These are phyloP conservation scores for Pseudogymnoascus sp. DNA, from an alignment of 2,329 filamentous ascomycete species.

Conservation along the genomic window DNA sequence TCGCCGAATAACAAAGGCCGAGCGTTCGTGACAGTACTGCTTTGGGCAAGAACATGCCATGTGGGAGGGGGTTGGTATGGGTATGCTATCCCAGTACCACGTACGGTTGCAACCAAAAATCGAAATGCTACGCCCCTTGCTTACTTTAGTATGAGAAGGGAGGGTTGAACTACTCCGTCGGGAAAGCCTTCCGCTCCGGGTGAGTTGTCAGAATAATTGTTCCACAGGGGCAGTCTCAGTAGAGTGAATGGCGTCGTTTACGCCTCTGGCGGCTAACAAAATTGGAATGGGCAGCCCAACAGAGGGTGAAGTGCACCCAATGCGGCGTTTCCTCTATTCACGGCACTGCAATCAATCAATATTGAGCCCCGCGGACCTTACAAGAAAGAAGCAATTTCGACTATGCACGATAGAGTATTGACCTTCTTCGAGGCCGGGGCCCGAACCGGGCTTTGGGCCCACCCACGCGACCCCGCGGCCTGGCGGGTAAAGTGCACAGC, in stretches of 20 bases:
- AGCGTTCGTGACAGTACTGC: neutral
- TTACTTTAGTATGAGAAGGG: neutral
- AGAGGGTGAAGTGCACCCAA: neutral
- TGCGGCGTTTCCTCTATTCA: neutral
- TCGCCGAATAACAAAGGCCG: neutral
- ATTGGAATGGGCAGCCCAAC: neutral
- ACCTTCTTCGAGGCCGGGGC: neutral
- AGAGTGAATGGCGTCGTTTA: neutral
- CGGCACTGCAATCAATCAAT: neutral
- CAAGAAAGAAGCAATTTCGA: neutral
- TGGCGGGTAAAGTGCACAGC: slow-evolving; percentile 3
- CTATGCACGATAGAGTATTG: slow-evolving; percentile 7
- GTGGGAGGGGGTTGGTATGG: neutral
- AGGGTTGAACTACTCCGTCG: neutral
- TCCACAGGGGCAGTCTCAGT: neutral
- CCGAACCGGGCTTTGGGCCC: neutral
- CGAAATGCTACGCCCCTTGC: neutral
- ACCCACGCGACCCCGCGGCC: neutral
- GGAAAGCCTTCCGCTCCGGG: neutral
- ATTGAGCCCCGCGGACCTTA: neutral
- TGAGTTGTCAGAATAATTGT: neutral
- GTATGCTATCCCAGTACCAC: neutral
- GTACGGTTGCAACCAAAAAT: neutral
- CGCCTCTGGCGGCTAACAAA: neutral
- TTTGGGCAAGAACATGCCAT: neutral